A percentile compares a stretch with the other conserved stretches of the same genome.
phyloP scores from a whole-genome alignment of 257 asterid genomes.

The Buddleja alternifolia region DNA sequence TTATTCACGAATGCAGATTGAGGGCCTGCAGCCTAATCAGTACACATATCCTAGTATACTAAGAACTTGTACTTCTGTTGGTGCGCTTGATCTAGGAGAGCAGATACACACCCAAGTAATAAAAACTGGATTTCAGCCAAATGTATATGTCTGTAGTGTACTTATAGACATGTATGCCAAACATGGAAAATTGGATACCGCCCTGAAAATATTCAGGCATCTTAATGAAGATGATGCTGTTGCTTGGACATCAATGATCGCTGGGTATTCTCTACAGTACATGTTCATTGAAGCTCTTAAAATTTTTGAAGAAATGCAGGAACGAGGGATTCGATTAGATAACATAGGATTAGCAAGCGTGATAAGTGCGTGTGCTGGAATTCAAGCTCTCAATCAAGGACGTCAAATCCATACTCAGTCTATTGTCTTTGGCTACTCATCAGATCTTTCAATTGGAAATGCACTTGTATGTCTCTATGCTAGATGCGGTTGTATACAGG shows the following conservation, averaged over 20 bases:
- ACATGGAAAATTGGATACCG: conserved; percentile 66
- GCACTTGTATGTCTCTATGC: conserved; percentile 80
- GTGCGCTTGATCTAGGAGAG: conserved; percentile 76
- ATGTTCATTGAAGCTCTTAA: conserved; percentile 65
- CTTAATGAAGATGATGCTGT: conserved; percentile 73
- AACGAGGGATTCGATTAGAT: conserved; percentile 60
- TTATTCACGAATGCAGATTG: conserved; percentile 59
- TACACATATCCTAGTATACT: conserved; percentile 85
- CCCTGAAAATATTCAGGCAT: conserved; percentile 66
- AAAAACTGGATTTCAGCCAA: conserved; percentile 74
- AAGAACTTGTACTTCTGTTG: conserved; percentile 75
- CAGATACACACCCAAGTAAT: conserved; percentile 78
- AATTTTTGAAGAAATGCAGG: conserved; percentile 73
- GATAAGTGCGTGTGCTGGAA: conserved; percentile 83
- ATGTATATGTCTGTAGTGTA: conserved; percentile 81
- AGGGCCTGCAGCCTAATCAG: conserved; percentile 74
- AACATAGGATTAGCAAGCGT: conserved; percentile 87
- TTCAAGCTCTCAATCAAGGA: conserved; percentile 74
- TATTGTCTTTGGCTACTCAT: conserved; percentile 61
- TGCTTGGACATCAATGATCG: conserved; percentile 87
- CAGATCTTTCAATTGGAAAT: conserved; percentile 75
- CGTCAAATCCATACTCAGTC: conserved; percentile 79
- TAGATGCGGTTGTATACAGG: conserved; percentile 70
- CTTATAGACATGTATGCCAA: conserved; percentile 89
- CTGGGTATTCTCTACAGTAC: conserved; percentile 76